Conservation (phyloP, 352 stramenopile genomes). For the Phytophthora melonis region DNA sequence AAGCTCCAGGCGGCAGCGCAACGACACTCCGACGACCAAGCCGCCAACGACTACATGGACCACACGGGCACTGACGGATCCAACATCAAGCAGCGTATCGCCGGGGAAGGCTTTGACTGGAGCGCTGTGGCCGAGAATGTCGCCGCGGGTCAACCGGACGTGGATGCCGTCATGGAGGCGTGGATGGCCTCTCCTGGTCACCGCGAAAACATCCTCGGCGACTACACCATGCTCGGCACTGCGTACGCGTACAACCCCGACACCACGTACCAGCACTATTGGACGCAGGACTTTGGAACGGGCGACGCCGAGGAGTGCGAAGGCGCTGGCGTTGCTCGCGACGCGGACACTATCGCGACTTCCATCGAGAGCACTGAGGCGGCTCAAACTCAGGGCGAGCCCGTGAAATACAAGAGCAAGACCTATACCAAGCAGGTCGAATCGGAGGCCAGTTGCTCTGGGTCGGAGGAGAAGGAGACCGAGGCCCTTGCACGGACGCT, state of each 20-base stretch:
- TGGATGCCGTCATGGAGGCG: constrained; percentile 42
- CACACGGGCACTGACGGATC: constrained; percentile 55
- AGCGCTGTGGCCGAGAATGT: constrained; percentile 50
- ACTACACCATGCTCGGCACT: constrained; percentile 35
- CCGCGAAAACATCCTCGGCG: constrained; percentile 41
- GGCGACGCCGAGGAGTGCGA: constrained; percentile 39
- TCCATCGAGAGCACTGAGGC: not conserved
- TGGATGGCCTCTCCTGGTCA: constrained; percentile 48
- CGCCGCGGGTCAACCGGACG: constrained; percentile 42
- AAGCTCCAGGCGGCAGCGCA: constrained; percentile 39
- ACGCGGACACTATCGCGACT: not conserved
- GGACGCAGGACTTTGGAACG: constrained; percentile 19
- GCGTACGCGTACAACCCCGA: not conserved
- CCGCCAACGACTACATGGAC: constrained; percentile 54
- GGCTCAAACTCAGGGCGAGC: not conserved
- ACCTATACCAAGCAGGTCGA: not conserved
- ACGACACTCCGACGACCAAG: constrained; percentile 51
- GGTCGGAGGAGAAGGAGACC: not conserved
- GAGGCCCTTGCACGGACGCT: constrained; percentile 15
- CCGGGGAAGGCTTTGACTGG: constrained; percentile 51
- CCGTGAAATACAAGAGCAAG: not conserved
- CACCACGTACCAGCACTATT: not conserved
- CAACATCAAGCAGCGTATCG: constrained; percentile 44
- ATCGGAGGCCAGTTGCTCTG: constrained; percentile 4
- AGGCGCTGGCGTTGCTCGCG: not conserved